Evolutionary conservation across 805 yeast species (phyloP).

Genomic region (Saturnispora silvae): DNA sequence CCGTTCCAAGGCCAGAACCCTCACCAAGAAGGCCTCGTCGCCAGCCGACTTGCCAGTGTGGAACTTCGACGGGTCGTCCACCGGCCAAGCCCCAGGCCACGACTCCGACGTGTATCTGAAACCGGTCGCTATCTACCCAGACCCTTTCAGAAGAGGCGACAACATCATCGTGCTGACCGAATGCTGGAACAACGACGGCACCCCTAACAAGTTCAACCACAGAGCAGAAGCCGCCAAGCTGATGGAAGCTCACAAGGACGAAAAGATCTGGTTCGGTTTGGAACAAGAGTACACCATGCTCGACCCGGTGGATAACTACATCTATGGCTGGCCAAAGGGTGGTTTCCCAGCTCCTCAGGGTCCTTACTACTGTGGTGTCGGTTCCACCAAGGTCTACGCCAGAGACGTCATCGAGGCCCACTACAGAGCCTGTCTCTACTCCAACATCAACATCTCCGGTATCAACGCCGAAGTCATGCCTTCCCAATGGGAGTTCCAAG

Average conservation of each 20-base stretch:
- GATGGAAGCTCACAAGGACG: slow-evolving; percentile 81
- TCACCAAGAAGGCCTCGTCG: slow-evolving; percentile 53
- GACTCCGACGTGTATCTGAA: slow-evolving; percentile 91
- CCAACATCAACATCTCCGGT: slow-evolving; percentile 88
- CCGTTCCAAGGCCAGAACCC: slow-evolving; percentile 91
- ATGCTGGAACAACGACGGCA: slow-evolving; percentile 97
- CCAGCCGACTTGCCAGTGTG: slow-evolving; percentile 93
- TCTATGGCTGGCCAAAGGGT: slow-evolving; percentile 98
- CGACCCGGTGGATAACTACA: slow-evolving; percentile 71
- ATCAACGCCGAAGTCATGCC: slow-evolving; percentile 99
- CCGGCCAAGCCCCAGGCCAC: slow-evolving; percentile 97
- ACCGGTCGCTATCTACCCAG: slow-evolving; percentile 92
- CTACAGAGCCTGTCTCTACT: slow-evolving; percentile 93
- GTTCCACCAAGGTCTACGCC: slow-evolving; percentile 95
- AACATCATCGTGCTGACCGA: slow-evolving; percentile 91
- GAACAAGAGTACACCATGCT: slow-evolving; percentile 98
- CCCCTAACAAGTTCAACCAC: slow-evolving; percentile 97
- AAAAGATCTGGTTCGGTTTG: slow-evolving; percentile 92
- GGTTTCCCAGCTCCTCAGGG: slow-evolving; percentile 99
- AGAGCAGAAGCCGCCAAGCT: slow-evolving; percentile 94
- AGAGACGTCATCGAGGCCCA: slow-evolving; percentile 98
- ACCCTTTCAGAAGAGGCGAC: slow-evolving; percentile 97
- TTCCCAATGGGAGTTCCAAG: slow-evolving; percentile 99
- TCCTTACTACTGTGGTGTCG: slow-evolving; percentile 99
- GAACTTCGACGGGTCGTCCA: slow-evolving; percentile 99